These are phyloP conservation scores for Jasminum sambac DNA, from an alignment of 257 asterid species.

Conservation along the genomic window DNA sequence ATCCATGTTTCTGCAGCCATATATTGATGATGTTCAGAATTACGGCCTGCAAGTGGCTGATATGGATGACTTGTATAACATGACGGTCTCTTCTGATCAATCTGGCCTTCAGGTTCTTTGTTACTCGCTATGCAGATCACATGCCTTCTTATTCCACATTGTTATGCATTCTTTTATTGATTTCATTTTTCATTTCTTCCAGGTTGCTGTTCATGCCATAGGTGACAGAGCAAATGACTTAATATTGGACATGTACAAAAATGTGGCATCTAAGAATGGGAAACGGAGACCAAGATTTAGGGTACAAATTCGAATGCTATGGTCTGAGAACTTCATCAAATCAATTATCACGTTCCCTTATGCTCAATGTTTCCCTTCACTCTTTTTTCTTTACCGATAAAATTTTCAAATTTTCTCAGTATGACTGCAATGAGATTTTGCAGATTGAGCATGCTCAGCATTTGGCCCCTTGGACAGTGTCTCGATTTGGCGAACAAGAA, in stretches of 20 bases:
- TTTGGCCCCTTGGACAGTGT: conserved; percentile 67
- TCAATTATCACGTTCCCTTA: conserved; percentile 23
- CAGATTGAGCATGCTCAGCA: conserved; percentile 99
- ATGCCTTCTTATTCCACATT: conserved; percentile 8
- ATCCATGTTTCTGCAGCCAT: conserved; percentile 57
- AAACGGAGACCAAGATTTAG: conserved; percentile 72
- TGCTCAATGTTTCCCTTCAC: conserved; percentile 8
- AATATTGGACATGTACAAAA: conserved; percentile 80
- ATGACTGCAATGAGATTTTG: conserved; percentile 28
- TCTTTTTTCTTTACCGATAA: neutral
- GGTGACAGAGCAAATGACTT: conserved; percentile 88
- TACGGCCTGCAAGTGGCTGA: conserved; percentile 75
- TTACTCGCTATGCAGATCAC: conserved; percentile 19
- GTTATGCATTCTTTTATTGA: conserved; percentile 12
- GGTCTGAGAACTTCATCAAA: conserved; percentile 17
- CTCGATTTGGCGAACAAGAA: conserved; percentile 72
- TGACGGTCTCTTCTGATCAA: conserved; percentile 75
- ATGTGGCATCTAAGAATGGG: conserved; percentile 69
- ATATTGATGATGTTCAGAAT: conserved; percentile 70
- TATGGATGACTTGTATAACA: conserved; percentile 51
- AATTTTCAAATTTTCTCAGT: conserved; percentile 21
- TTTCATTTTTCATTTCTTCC: conserved; percentile 28
- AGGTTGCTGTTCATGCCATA: conserved; percentile 96
- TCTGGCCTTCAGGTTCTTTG: conserved; percentile 82
- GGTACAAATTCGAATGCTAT: conserved; percentile 49